Evolutionary conservation across 2,329 filamentous ascomycete genomes (phyloP).

Genomic region (Tolypocladium tropicale): DNA sequence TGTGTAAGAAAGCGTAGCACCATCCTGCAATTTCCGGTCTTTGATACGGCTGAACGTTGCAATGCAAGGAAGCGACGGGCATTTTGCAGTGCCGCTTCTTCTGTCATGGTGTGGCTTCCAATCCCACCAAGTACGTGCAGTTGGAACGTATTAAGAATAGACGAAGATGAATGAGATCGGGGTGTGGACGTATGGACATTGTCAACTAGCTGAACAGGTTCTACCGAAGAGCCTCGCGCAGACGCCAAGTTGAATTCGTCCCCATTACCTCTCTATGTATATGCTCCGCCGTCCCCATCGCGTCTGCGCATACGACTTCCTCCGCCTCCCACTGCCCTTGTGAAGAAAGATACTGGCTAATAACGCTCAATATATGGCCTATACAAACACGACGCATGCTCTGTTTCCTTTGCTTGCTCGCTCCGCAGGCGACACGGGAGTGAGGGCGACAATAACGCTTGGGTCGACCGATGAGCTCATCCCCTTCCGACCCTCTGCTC

Average conservation of each 20-base stretch:
- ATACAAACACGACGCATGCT: slow-evolving; percentile 8
- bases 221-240: neutral
- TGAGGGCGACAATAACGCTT: neutral
- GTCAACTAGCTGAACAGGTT: neutral
- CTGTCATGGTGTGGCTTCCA: too few species aligned
- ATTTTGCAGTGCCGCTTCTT: too few species aligned
- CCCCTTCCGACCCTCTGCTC: neutral
- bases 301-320: neutral
- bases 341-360: neutral
- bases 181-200: too few species aligned
- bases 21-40: too few species aligned
- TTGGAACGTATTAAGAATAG: too few species aligned
- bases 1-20: too few species aligned
- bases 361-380: slow-evolving; percentile 11
- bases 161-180: too few species aligned
- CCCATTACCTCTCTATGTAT: neutral
- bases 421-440: neutral
- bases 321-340: neutral
- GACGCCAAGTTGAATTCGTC: neutral
- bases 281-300: neutral
- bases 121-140: too few species aligned
- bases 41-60: too few species aligned
- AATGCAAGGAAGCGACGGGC: too few species aligned
- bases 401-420: slow-evolving; percentile 2
- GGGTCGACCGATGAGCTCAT: neutral